Conservation (phyloP, 345 rosid species). For the Combretum micranthum region DNA sequence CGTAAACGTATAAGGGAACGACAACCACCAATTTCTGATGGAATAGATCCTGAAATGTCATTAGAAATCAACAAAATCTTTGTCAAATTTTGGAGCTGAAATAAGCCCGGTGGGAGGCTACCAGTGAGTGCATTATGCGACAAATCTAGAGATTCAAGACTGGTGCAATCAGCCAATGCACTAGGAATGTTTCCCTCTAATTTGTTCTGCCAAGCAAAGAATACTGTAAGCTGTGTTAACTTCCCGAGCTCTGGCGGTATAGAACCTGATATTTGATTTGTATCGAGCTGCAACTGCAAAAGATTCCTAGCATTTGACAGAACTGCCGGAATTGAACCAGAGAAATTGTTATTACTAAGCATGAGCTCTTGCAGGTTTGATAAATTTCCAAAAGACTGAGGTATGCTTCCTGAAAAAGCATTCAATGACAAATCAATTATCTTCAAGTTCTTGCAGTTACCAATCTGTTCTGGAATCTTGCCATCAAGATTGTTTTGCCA, state of each 20-base stretch:
- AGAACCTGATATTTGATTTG: slow-evolving; percentile 61
- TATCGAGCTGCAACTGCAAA: slow-evolving; percentile 68
- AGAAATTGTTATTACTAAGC: slow-evolving; percentile 77
- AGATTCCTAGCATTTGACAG: slow-evolving; percentile 56
- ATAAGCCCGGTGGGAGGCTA: slow-evolving; percentile 50
- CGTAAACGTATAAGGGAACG: slow-evolving; percentile 51
- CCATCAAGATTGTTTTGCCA: slow-evolving; percentile 75
- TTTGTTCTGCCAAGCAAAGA: slow-evolving; percentile 80
- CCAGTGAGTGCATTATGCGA: slow-evolving; percentile 70
- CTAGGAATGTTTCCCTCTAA: slow-evolving; percentile 68
- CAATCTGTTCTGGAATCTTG: slow-evolving; percentile 63
- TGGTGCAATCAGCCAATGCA: slow-evolving; percentile 47
- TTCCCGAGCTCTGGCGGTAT: slow-evolving; percentile 68
- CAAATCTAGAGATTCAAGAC: slow-evolving; percentile 61
- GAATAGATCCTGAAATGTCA: slow-evolving; percentile 60
- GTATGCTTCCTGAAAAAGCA: slow-evolving; percentile 65
- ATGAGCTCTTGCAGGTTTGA: slow-evolving; percentile 64
- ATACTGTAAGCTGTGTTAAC: slow-evolving; percentile 52
- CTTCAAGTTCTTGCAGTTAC: slow-evolving; percentile 55
- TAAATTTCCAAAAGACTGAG: slow-evolving; percentile 55
- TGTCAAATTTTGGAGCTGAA: slow-evolving; percentile 64
- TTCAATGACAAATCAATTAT: slow-evolving; percentile 76
- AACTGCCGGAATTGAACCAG: slow-evolving; percentile 68
- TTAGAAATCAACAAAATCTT: slow-evolving; percentile 74
- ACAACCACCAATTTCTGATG: slow-evolving; percentile 64